Conservation (phyloP, 2,329 filamentous ascomycete species). For the Neofusicoccum sp. region DNA sequence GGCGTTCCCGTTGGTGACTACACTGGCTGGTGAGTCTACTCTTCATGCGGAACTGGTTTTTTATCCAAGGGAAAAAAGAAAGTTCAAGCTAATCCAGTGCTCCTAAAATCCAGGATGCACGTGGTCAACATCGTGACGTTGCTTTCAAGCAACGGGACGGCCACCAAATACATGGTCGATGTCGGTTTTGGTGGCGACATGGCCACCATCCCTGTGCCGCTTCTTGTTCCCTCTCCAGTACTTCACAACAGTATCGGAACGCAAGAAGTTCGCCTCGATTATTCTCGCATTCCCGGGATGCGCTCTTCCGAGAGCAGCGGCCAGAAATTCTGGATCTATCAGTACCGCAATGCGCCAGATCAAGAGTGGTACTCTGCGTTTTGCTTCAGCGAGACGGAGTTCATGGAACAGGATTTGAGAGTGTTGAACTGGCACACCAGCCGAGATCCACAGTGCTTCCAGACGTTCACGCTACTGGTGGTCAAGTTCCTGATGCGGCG, state of each 20-base stretch:
- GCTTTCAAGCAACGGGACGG: slow-evolving; percentile 30
- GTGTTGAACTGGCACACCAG: slow-evolving; percentile 40
- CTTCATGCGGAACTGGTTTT: slow-evolving; percentile 21
- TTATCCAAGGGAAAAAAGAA: slow-evolving; percentile 19
- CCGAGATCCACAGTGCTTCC: slow-evolving; percentile 31
- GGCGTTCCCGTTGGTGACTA: slow-evolving; percentile 41
- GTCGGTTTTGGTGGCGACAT: slow-evolving; percentile 65
- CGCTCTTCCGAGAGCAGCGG: slow-evolving; percentile 34
- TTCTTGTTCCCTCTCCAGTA: slow-evolving; percentile 33
- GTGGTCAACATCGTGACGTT: slow-evolving; percentile 62
- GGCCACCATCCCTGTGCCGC: slow-evolving; percentile 56
- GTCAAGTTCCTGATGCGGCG: slow-evolving; percentile 37
- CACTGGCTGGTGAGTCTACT: slow-evolving; percentile 44
- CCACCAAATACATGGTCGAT: slow-evolving; percentile 55
- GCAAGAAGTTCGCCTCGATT: slow-evolving; percentile 56
- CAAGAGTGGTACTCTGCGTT: slow-evolving; percentile 44
- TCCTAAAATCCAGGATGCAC: slow-evolving; percentile 46
- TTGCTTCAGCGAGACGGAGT: slow-evolving; percentile 41
- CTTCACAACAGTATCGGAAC: slow-evolving; percentile 48
- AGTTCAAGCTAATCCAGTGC: slow-evolving; percentile 1
- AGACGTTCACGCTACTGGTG: slow-evolving; percentile 33
- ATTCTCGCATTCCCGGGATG: slow-evolving; percentile 46
- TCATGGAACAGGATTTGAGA: slow-evolving; percentile 39
- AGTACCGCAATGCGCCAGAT: slow-evolving; percentile 46
- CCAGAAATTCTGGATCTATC: slow-evolving; percentile 58